Percentiles rank a stretch among this genome's conserved stretches.
phyloP scores from a whole-genome alignment of 2,329 filamentous ascomycete genomes.

The Scolecobasidium constrictum region DNA sequence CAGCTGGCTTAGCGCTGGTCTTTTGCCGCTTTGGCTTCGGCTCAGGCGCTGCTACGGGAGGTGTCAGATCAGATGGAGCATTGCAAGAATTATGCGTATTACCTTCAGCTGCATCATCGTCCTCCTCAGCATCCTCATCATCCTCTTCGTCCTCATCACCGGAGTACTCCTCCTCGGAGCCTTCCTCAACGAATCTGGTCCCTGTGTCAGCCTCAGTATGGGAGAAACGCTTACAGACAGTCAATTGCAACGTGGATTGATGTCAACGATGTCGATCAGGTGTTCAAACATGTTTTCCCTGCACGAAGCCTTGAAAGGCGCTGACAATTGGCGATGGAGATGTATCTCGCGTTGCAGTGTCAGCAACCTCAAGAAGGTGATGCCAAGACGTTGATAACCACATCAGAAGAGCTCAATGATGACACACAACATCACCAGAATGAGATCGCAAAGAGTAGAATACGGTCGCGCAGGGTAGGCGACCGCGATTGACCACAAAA shows the following conservation, averaged over 20 bases:
- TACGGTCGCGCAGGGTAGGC: neutral
- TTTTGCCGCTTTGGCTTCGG: conserved; percentile 16
- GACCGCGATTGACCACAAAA: conserved; percentile 6
- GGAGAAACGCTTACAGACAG: conserved; percentile 14
- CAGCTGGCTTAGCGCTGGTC: conserved; percentile 15
- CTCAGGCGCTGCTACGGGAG: neutral
- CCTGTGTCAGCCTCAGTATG: conserved; percentile 1
- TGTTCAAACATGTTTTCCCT: neutral
- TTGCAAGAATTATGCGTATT: neutral
- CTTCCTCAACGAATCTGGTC: conserved; percentile 25
- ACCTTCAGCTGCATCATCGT: conserved; percentile 6
- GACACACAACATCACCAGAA: neutral
- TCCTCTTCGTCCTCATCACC: conserved; percentile 23
- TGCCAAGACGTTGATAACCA: neutral
- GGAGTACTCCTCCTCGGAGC: conserved; percentile 19
- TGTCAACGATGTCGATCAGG: neutral
- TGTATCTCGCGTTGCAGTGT: neutral
- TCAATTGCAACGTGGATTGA: neutral
- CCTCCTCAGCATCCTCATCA: conserved; percentile 19
- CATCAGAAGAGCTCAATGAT: conserved; percentile 1
- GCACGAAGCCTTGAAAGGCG: neutral
- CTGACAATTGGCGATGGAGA: neutral
- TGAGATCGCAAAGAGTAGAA: neutral
- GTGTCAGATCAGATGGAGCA: neutral
- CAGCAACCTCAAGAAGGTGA: neutral